phyloP scores from a whole-genome alignment of 352 stramenopile species.

The Phytophthora nicotianae region DNA sequence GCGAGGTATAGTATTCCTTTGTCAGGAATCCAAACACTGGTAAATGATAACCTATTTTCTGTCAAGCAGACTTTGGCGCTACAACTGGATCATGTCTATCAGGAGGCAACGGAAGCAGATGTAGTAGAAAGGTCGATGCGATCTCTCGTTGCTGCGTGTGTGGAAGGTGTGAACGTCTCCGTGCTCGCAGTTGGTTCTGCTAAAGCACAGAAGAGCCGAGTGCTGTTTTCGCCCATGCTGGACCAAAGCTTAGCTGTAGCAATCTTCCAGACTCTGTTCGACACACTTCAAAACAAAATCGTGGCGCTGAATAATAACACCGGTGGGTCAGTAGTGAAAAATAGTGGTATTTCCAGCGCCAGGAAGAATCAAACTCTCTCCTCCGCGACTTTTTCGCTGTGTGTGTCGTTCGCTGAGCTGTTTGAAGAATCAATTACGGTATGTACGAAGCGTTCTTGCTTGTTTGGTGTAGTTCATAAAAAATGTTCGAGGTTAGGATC shows the following conservation, averaged over 20 bases:
- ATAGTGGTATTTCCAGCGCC: not conserved
- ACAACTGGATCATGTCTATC: constrained; percentile 47
- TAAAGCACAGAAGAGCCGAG: constrained; percentile 37
- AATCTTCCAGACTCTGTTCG: constrained; percentile 43
- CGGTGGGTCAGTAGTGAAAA: not conserved
- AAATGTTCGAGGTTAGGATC: constrained; percentile 28
- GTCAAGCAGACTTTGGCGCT: constrained; percentile 28
- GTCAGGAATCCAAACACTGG: no score
- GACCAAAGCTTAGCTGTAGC: constrained; percentile 36
- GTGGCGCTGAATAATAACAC: constrained; percentile 19
- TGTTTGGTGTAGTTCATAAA: not conserved
- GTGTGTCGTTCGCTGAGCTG: constrained; percentile 55
- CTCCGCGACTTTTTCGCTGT: constrained; percentile 38
- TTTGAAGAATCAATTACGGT: constrained; percentile 61
- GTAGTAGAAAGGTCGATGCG: constrained; percentile 53
- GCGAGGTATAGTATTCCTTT: constrained; percentile 32
- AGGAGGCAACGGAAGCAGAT: constrained; percentile 43
- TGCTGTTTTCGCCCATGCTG: constrained; percentile 44
- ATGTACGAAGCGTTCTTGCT: not conserved
- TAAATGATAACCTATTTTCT: no score
- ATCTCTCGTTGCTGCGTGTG: constrained; percentile 44
- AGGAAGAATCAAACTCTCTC: constrained; percentile 12
- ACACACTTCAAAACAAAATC: constrained; percentile 38
- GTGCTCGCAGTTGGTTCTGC: constrained; percentile 51
- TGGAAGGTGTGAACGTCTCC: constrained; percentile 60